These are phyloP conservation scores for Dictyostelium citrinum DNA, from an alignment of 78 protist genomes.

Conservation along the genomic window DNA sequence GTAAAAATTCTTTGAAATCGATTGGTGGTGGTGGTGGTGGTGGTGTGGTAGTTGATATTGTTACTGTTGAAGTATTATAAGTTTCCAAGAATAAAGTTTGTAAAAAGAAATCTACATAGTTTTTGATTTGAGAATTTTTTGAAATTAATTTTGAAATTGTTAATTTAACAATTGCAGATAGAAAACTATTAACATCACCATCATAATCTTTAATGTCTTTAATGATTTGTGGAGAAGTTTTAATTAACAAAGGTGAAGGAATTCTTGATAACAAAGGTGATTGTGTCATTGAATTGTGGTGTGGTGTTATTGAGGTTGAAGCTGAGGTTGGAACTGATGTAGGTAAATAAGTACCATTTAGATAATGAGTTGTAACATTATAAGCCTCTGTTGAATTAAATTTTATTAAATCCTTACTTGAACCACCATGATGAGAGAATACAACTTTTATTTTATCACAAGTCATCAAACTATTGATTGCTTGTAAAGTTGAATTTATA, in stretches of 20 bases:
- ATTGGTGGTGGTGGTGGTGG: background rate
- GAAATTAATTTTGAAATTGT: background rate
- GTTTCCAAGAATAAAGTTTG: background rate
- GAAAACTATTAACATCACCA: background rate
- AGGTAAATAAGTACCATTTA: background rate
- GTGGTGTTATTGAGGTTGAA: background rate
- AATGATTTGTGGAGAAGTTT: background rate
- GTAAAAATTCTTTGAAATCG: background rate
- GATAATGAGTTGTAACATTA: background rate
- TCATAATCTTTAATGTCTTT: background rate
- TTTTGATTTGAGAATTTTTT: background rate
- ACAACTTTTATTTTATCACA: constrained; percentile 75
- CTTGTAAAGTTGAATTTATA: constrained; percentile 74
- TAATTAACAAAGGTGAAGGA: background rate
- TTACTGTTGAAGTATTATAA: background rate
- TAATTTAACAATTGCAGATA: background rate
- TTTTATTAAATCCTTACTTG: background rate
- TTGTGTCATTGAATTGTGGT: background rate
- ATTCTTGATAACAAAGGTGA: background rate
- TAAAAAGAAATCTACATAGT: background rate
- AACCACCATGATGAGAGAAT: constrained; percentile 72
- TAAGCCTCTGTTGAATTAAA: background rate
- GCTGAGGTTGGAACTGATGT: background rate
- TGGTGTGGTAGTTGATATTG: background rate
- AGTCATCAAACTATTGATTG: constrained; percentile 53